These are phyloP conservation scores for Hippophae gyantsensis DNA, from an alignment of 306 rosid genomes.

Conservation along the genomic window DNA sequence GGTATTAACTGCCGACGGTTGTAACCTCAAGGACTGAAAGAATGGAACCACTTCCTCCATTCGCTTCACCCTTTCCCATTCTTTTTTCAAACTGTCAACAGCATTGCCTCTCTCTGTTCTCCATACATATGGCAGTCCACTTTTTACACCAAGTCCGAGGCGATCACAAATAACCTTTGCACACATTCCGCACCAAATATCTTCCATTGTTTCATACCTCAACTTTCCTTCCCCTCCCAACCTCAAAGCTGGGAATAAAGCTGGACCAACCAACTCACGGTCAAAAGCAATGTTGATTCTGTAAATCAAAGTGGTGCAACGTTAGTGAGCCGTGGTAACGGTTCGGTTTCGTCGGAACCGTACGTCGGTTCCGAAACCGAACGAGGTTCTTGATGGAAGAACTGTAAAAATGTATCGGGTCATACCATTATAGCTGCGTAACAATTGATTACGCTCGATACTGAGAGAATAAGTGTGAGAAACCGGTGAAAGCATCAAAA, in stretches of 20 bases:
- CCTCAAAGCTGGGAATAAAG: conserved; percentile 74
- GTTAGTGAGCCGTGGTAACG: too few relatives aligned
- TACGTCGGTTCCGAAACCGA: too few relatives aligned
- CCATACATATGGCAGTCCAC: conserved; percentile 87
- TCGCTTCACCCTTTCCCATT: conserved; percentile 93
- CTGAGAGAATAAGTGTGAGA: too few relatives aligned
- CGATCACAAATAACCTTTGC: conserved; percentile 76
- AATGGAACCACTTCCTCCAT: conserved; percentile 97
- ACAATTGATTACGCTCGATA: too few relatives aligned
- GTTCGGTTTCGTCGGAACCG: too few relatives aligned
- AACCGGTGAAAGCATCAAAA: too few relatives aligned
- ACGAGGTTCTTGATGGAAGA: too few relatives aligned
- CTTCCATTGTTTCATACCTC: conserved; percentile 97
- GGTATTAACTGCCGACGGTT: conserved; percentile 48
- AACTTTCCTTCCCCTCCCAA: conserved; percentile 80
- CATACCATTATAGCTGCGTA: too few relatives aligned
- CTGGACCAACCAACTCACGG: conserved; percentile 70
- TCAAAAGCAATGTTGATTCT: conserved; percentile 84
- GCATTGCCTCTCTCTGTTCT: conserved; percentile 84
- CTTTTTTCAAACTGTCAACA: conserved; percentile 81
- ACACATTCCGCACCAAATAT: conserved; percentile 92
- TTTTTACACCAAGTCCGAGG: conserved; percentile 73
- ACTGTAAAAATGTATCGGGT: too few relatives aligned
- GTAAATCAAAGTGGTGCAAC: too few relatives aligned
- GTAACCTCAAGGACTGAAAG: conserved; percentile 71